phyloP scores from a whole-genome alignment of 139 green algal species.

The Asterochloris erici region DNA sequence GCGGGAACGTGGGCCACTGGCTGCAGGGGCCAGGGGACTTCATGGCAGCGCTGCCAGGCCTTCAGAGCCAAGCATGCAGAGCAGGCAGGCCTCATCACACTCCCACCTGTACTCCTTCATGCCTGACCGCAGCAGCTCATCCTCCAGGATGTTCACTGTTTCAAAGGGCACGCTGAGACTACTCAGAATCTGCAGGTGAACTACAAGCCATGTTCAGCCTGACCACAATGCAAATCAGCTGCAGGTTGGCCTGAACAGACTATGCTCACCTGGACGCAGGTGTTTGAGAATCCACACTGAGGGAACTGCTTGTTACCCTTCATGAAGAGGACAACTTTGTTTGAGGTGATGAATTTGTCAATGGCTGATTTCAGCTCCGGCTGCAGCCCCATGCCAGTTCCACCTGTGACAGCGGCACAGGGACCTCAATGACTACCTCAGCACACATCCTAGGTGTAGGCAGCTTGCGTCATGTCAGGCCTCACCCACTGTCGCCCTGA shows the following conservation, averaged over 20 bases:
- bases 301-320: slow-evolving; percentile 27
- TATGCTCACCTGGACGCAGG: slow-evolving; percentile 69
- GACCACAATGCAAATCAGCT: background rate
- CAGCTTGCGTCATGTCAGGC: no score
- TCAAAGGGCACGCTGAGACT: slow-evolving; percentile 64
- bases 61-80: background rate
- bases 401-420: no score
- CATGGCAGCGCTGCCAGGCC: background rate
- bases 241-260: background rate
- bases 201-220: background rate
- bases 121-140: slow-evolving; percentile 76
- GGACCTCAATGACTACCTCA: no score
- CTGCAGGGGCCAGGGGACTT: slow-evolving; percentile 30
- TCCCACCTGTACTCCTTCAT: slow-evolving; percentile 79
- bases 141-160: slow-evolving; percentile 93
- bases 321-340: slow-evolving; percentile 89
- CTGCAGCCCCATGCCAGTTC: slow-evolving; percentile 35
- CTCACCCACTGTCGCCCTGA: no score
- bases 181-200: slow-evolving; percentile 75
- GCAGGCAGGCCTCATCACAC: slow-evolving; percentile 19
- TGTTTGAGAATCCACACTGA: slow-evolving; percentile 96
- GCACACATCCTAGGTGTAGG: no score
- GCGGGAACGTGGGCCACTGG: slow-evolving; percentile 86
- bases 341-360: slow-evolving; percentile 62
- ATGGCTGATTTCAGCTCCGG: slow-evolving; percentile 67